Evolutionary conservation across 176 grass and related monocot species (phyloP).

Genomic region (Canna indica): DNA sequence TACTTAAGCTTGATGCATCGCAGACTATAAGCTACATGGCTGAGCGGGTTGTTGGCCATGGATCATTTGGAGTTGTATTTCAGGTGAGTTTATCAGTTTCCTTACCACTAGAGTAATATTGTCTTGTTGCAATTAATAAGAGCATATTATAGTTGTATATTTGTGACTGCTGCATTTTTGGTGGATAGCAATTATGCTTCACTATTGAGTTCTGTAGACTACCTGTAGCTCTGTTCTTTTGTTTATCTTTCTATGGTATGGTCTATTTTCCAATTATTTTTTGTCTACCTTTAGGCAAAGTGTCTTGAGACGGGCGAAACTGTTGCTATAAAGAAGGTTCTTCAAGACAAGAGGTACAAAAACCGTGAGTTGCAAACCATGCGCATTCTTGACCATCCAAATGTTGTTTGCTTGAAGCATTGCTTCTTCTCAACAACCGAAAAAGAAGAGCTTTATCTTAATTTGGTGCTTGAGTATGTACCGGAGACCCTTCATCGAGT

Average conservation of each 20-base stretch:
- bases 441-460: slow-evolving; percentile 55
- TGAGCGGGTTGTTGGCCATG: slow-evolving; percentile 9
- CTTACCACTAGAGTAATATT: not conserved
- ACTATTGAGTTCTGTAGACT: not conserved
- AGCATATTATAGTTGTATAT: not conserved
- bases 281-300: slow-evolving; percentile 34
- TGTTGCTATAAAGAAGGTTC: slow-evolving; percentile 72
- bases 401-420: slow-evolving; percentile 58
- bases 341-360: slow-evolving; percentile 74
- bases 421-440: slow-evolving; percentile 70
- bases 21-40: slow-evolving; percentile 18
- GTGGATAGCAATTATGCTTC: not conserved
- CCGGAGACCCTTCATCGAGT: slow-evolving; percentile 61
- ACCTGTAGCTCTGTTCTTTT: not conserved
- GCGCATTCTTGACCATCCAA: slow-evolving; percentile 65
- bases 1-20: not conserved
- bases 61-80: slow-evolving; percentile 16
- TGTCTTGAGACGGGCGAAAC: slow-evolving; percentile 68
- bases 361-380: slow-evolving; percentile 72
- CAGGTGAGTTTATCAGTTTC: not conserved
- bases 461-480: slow-evolving; percentile 67
- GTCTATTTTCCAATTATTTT: not conserved
- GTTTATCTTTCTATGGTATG: not conserved
- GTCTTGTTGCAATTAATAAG: not conserved
- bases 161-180: not conserved